phyloP scores from a whole-genome alignment of 2,329 filamentous ascomycete genomes.

The Aschersonia sp. region DNA sequence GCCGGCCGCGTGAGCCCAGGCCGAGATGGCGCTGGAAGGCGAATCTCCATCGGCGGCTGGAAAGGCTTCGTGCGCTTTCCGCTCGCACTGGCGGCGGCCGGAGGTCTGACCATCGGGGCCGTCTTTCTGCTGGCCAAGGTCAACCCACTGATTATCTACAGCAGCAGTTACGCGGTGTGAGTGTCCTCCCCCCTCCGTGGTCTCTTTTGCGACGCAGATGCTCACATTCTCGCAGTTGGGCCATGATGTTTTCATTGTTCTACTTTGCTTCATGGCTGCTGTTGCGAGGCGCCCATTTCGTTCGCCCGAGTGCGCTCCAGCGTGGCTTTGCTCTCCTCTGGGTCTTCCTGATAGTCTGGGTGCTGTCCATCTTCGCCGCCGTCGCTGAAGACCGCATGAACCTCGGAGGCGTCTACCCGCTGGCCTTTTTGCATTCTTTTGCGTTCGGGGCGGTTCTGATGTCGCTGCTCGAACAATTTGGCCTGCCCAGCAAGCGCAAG shows the following conservation, averaged over 20 bases:
- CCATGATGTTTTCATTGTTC: constrained; percentile 72
- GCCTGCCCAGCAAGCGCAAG: constrained; percentile 54
- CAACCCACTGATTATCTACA: constrained; percentile 86
- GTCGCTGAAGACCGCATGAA: constrained; percentile 63
- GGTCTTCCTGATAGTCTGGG: constrained; percentile 67
- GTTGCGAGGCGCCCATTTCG: constrained; percentile 61
- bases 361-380: constrained; percentile 54
- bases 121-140: constrained; percentile 66
- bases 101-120: constrained; percentile 53
- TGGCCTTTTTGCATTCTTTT: constrained; percentile 66
- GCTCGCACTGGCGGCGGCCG: constrained; percentile 54
- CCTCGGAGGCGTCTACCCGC: constrained; percentile 63
- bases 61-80: constrained; percentile 78
- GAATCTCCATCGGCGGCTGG: constrained; percentile 56
- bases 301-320: constrained; percentile 75
- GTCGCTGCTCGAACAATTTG: constrained; percentile 67
- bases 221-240: constrained; percentile 37
- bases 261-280: constrained; percentile 73
- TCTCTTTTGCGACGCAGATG: neutral
- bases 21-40: constrained; percentile 42
- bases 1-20: constrained; percentile 42
- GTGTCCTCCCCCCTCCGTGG: constrained; percentile 9
- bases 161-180: constrained; percentile 66
- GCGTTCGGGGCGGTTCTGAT: constrained; percentile 62
- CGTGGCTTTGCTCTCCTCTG: constrained; percentile 70